Evolutionary conservation across 139 green algal genomes (phyloP).

Genomic region (Volvox reticuliferus): DNA sequence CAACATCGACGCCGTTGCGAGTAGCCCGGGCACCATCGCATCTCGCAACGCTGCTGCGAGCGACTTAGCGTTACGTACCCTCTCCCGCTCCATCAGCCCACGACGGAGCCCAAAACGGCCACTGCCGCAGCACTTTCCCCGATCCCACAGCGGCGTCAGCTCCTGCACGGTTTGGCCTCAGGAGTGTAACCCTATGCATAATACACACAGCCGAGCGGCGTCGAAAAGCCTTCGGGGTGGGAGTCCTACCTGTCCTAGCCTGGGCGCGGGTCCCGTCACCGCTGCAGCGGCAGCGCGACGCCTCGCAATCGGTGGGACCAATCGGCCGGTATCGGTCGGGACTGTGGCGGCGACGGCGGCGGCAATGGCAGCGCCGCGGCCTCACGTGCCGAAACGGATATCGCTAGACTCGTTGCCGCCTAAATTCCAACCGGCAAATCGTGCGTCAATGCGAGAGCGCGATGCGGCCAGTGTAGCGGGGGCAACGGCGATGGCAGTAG

Average conservation of each 20-base stretch:
- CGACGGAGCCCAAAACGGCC: neutral
- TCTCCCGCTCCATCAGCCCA: neutral
- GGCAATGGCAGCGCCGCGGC: neutral
- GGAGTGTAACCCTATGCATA: neutral
- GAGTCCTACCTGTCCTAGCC: too few relatives aligned
- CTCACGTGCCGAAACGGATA: neutral
- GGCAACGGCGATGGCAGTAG: neutral
- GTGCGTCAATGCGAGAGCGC: too few relatives aligned
- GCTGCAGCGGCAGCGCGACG: too few relatives aligned
- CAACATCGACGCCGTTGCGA: neutral
- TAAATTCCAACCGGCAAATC: too few relatives aligned
- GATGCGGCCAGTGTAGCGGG: too few relatives aligned
- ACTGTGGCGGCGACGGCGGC: neutral
- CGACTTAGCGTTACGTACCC: neutral
- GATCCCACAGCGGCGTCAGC: slow-evolving; percentile 10
- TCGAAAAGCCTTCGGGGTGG: neutral
- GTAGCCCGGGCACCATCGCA: too few relatives aligned
- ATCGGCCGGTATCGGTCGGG: neutral
- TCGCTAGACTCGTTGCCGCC: neutral
- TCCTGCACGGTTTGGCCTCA: neutral
- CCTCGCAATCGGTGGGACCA: neutral
- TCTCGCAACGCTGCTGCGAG: neutral
- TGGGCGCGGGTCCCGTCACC: too few relatives aligned
- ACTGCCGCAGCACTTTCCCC: neutral
- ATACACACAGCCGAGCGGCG: neutral